Percentiles rank a stretch among this genome's conserved stretches.
Conservation (phyloP, 2,329 filamentous ascomycete genomes). For the Fusarium mexicanum region DNA sequence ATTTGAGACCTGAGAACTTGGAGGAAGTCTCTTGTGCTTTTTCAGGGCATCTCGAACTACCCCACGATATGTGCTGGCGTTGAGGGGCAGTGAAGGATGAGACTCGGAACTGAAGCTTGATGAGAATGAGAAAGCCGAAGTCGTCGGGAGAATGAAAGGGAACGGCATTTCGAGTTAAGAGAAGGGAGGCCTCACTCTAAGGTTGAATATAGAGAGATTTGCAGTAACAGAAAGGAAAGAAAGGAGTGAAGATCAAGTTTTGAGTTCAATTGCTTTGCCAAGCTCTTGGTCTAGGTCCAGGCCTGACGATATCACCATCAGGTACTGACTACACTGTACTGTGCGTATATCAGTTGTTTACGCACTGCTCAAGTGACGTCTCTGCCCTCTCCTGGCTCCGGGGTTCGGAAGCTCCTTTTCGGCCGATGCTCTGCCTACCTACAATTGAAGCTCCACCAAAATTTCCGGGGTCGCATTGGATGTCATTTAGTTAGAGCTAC, state of each 20-base stretch:
- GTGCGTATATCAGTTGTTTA: not conserved
- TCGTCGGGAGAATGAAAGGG: conserved; percentile 87
- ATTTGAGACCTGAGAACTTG: conserved; percentile 74
- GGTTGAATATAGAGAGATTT: not conserved
- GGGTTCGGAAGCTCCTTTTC: conserved; percentile 39
- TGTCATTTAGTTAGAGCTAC: conserved; percentile 24
- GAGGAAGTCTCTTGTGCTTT: conserved; percentile 85
- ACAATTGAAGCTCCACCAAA: conserved; percentile 32
- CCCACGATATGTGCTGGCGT: conserved; percentile 83
- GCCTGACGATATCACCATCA: conserved; percentile 36
- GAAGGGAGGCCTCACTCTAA: not conserved
- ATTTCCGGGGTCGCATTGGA: conserved; percentile 28
- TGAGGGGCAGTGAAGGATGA: conserved; percentile 87
- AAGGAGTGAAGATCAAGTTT: not conserved
- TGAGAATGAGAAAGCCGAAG: conserved; percentile 85
- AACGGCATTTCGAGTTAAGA: conserved; percentile 76
- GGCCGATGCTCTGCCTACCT: not conserved
- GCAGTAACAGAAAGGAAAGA: not conserved
- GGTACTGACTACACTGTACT: not conserved
- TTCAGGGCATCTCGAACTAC: conserved; percentile 87
- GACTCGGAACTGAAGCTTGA: conserved; percentile 79
- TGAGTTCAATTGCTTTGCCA: conserved; percentile 27
- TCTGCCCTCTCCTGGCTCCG: conserved; percentile 29
- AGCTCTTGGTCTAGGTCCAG: conserved; percentile 23
- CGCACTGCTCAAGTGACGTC: conserved; percentile 23